Percentiles rank a stretch among this genome's conserved stretches.
These are phyloP conservation scores for Suhomyces atakaporum DNA, from an alignment of 1,139 yeast genomes.

Conservation along the genomic window DNA sequence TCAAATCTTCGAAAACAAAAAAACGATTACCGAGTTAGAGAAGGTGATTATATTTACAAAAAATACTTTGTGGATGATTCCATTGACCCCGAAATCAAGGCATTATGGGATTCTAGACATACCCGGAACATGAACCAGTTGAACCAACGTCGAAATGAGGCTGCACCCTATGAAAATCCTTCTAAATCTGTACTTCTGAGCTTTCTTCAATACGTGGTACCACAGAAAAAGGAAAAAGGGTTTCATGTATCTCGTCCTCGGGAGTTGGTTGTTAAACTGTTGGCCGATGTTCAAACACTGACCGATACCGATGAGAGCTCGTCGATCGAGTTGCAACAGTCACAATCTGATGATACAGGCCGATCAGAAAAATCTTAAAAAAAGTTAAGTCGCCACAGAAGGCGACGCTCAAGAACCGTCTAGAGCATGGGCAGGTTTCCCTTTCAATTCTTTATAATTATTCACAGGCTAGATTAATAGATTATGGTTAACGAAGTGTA, in stretches of 20 bases:
- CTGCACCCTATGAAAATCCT: too few relatives aligned
- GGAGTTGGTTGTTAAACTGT: conserved; percentile 33
- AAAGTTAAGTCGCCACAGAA: too few relatives aligned
- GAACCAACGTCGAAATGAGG: not conserved
- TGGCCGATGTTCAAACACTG: conserved; percentile 10
- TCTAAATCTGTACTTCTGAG: too few relatives aligned
- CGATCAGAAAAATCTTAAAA: not conserved
- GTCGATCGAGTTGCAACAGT: not conserved
- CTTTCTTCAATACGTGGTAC: not conserved
- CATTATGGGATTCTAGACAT: conserved; percentile 51
- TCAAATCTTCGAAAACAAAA: conserved; percentile 17
- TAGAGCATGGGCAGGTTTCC: too few relatives aligned
- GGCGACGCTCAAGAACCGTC: too few relatives aligned
- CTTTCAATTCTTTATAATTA: too few relatives aligned
- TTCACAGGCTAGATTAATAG: too few relatives aligned
- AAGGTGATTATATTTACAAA: conserved; percentile 48
- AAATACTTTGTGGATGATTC: conserved; percentile 41
- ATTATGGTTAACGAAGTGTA: too few relatives aligned
- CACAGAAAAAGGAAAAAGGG: conserved; percentile 20
- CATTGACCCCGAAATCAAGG: conserved; percentile 53
- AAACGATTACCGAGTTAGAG: conserved; percentile 50
- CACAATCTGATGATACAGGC: not conserved
- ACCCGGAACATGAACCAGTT: conserved; percentile 5
- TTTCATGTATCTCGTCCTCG: conserved; percentile 50
- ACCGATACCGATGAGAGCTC: not conserved